Base-by-base conservation (phyloP, 2,329 filamentous ascomycete genomes). In the Hymenoscyphus infarciens region DNA sequence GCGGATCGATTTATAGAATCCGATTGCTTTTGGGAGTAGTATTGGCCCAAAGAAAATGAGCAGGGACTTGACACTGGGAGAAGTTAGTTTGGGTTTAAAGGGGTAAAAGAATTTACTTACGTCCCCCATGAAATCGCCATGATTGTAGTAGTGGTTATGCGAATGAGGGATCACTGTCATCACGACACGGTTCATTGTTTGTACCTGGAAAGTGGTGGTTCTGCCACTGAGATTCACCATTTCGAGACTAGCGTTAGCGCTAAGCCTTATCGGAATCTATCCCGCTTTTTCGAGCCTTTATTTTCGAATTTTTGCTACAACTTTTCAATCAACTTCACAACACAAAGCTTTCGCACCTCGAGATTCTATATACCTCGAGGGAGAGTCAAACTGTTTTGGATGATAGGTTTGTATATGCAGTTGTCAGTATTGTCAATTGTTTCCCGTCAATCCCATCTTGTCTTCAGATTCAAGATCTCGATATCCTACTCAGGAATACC, bases 21-120 rank as follows among this genome's bases (percentile, higher is more conserved):
- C 76, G 62, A 92, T 78, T 62, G 82, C 80, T 70, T 85, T 86
- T 59, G 89, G 88, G 45, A 94, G 75, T 67, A 93, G 78, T 67
- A 91, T 80, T 35, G 91, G 90, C 2, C 87, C 90, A 74, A 93
- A 79, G 72, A 83, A 76, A 64, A 83, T 74, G 66, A 81, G 68
- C 49, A 80, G 67, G 55, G 77, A 76, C 69, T 80, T 78, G 60
- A 80, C 71, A 54, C 78, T 81, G 69, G 1, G 16, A 11, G 15
- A 5, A 31, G 60, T 72, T 64, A 72, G 65, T 54, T 53, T 56
- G 10, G 4, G 52, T 1, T 81, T 84, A 67, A 13, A 33, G 1
- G 31, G 1, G 15, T 16, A 38, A 61, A 49, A 10, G 4, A 72
- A 57, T 73, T 53, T 70, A 78, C 80, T 77, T 75, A 81, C 80